These are phyloP conservation scores for Fusarium ambrosium DNA, from an alignment of 2,329 filamentous ascomycete species.

Conservation along the genomic window DNA sequence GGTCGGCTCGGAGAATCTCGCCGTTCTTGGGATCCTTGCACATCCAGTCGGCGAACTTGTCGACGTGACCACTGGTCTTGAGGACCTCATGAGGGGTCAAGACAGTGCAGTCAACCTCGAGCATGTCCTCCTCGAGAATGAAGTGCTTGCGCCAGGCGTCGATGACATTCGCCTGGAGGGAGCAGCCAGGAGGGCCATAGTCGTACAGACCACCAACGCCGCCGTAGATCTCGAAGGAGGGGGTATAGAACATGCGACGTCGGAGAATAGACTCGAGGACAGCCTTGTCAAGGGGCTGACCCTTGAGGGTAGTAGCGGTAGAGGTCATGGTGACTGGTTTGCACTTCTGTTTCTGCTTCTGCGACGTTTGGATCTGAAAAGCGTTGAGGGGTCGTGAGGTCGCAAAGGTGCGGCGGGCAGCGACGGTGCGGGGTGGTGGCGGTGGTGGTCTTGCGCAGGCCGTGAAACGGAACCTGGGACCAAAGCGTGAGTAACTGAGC, in stretches of 20 bases:
- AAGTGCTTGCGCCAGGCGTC: constrained; percentile 95
- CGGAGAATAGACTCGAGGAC: constrained; percentile 88
- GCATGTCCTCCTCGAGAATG: constrained; percentile 92
- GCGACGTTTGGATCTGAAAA: constrained; percentile 47
- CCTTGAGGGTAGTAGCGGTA: constrained; percentile 82
- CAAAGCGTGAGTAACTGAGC: constrained; percentile 31
- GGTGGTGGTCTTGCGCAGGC: constrained; percentile 36
- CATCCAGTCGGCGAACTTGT: constrained; percentile 99
- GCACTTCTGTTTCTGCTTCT: constrained; percentile 45
- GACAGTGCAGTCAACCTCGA: constrained; percentile 94
- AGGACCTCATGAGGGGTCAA: constrained; percentile 93
- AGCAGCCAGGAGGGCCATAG: constrained; percentile 90
- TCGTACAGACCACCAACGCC: constrained; percentile 92
- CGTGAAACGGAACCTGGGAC: constrained; percentile 38
- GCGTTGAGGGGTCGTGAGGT: constrained; percentile 49
- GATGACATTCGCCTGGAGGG: constrained; percentile 88
- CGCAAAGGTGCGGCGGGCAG: constrained; percentile 47
- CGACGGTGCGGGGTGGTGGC: constrained; percentile 38
- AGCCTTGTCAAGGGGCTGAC: constrained; percentile 87
- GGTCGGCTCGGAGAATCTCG: constrained; percentile 95
- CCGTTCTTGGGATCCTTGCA: constrained; percentile 98
- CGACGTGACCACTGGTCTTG: constrained; percentile 96
- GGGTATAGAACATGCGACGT: constrained; percentile 93
- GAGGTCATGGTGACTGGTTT: constrained; percentile 59
- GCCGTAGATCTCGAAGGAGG: constrained; percentile 95